These are phyloP conservation scores for Candida peoriensis DNA, from an alignment of 805 yeast genomes.

Conservation along the genomic window DNA sequence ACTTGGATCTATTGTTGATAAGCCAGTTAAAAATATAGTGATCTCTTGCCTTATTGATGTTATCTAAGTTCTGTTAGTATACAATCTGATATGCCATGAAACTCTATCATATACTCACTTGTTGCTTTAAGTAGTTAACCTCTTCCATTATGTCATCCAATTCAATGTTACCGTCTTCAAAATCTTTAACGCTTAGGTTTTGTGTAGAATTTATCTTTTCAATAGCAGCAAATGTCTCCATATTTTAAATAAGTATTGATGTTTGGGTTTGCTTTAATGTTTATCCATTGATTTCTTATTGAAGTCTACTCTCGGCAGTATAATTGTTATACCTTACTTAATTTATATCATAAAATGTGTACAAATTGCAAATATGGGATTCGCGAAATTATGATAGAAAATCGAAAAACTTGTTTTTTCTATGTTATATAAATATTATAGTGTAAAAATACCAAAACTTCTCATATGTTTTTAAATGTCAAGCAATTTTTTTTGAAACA, in stretches of 20 bases:
- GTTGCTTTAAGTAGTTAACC: slow-evolving; percentile 28
- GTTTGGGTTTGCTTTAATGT: too few relatives aligned
- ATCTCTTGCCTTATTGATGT: slow-evolving; percentile 34
- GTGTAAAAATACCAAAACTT: too few relatives aligned
- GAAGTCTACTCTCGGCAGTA: too few relatives aligned
- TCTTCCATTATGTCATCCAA: slow-evolving; percentile 31
- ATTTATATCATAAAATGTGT: too few relatives aligned
- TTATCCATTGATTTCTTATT: too few relatives aligned
- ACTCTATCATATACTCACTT: slow-evolving; percentile 13
- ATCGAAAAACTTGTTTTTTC: too few relatives aligned
- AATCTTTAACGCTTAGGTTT: slow-evolving; percentile 32
- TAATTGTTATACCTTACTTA: too few relatives aligned
- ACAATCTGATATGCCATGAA: not conserved
- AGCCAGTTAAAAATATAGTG: slow-evolving; percentile 29
- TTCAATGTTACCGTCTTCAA: slow-evolving; percentile 34
- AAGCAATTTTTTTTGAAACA: too few relatives aligned
- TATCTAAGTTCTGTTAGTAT: slow-evolving; percentile 14
- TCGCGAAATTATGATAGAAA: too few relatives aligned
- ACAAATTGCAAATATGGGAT: too few relatives aligned
- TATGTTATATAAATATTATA: too few relatives aligned
- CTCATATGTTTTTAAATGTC: too few relatives aligned
- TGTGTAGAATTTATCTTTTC: slow-evolving; percentile 22
- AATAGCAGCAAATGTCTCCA: slow-evolving; percentile 26
- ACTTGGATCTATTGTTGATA: slow-evolving; percentile 36
- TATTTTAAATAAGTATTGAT: slow-evolving; percentile 4